Evolutionary conservation across 345 rosid genomes (phyloP).

Genomic region (Rubroshorea leprosula): DNA sequence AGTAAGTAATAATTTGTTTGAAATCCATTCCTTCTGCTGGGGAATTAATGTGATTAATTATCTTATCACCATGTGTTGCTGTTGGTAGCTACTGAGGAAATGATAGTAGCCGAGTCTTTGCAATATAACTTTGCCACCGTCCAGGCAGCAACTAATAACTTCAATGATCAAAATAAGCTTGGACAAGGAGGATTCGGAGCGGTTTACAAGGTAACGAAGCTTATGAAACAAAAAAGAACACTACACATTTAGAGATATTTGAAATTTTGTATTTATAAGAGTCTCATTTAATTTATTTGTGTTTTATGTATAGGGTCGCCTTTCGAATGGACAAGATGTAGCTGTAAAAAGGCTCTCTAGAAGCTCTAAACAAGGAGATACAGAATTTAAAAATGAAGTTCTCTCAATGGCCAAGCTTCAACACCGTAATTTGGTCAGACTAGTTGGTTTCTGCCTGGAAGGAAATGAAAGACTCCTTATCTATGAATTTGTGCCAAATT

Average conservation of each 20-base stretch:
- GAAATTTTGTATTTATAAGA: not conserved
- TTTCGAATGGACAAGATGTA: constrained; percentile 11
- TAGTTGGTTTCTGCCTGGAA: constrained; percentile 39
- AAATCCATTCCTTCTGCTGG: not conserved
- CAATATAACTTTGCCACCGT: constrained; percentile 19
- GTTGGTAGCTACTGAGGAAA: constrained; percentile 10
- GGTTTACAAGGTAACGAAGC: constrained; percentile 20
- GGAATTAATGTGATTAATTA: not conserved
- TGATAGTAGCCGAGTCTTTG: constrained; percentile 5
- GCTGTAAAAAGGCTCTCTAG: constrained; percentile 19
- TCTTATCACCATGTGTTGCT: not conserved
- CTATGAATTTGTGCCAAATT: constrained; percentile 32
- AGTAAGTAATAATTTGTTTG: constrained; percentile 4
- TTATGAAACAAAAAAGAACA: not conserved
- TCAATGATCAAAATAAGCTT: constrained; percentile 21
- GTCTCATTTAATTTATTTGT: not conserved
- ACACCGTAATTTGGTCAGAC: constrained; percentile 40
- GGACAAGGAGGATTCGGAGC: constrained; percentile 31
- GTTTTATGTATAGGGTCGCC: constrained; percentile 2
- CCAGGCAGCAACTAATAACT: constrained; percentile 15
- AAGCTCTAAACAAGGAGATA: constrained; percentile 18
- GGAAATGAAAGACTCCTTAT: constrained; percentile 41
- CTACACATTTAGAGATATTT: not conserved
- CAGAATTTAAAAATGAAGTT: constrained; percentile 23
- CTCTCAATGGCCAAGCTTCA: constrained; percentile 19